A percentile compares a stretch with the other conserved stretches of the same genome.
Conservation (phyloP, 257 asterid genomes). For the Agastache rugosa region DNA sequence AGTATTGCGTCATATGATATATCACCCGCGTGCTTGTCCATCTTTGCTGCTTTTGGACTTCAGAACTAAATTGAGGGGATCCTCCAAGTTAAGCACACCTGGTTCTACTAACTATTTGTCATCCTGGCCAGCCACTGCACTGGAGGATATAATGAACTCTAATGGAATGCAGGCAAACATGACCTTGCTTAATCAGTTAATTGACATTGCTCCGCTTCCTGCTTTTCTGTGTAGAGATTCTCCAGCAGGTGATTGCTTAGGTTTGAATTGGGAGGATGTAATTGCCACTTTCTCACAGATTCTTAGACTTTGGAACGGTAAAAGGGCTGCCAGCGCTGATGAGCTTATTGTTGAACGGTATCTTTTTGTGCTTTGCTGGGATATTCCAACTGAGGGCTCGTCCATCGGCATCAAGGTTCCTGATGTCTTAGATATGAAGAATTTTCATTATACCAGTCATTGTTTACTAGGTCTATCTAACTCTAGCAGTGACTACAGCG, state of each 20-base stretch:
- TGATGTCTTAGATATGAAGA: slow-evolving; percentile 56
- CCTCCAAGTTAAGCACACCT: slow-evolving; percentile 47
- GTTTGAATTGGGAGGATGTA: slow-evolving; percentile 66
- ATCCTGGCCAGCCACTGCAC: slow-evolving; percentile 72
- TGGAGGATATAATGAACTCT: slow-evolving; percentile 56
- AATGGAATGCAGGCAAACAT: slow-evolving; percentile 53
- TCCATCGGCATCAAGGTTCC: slow-evolving; percentile 48
- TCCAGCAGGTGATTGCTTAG: slow-evolving; percentile 52
- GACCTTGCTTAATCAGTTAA: slow-evolving; percentile 69
- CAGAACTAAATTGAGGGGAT: slow-evolving; percentile 80
- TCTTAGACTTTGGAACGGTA: slow-evolving; percentile 75
- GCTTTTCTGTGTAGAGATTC: slow-evolving; percentile 61
- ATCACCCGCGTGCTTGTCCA: slow-evolving; percentile 73
- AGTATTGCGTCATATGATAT: slow-evolving; percentile 88
- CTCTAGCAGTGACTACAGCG: slow-evolving; percentile 40
- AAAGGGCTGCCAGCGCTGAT: slow-evolving; percentile 66
- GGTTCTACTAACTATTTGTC: slow-evolving; percentile 52
- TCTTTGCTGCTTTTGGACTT: slow-evolving; percentile 72
- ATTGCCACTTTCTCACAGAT: slow-evolving; percentile 59
- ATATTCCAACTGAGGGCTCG: slow-evolving; percentile 59
- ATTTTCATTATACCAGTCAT: slow-evolving; percentile 63
- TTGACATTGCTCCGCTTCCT: slow-evolving; percentile 78
- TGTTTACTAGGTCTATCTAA: slow-evolving; percentile 52
- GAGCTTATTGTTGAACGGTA: slow-evolving; percentile 87
- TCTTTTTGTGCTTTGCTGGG: slow-evolving; percentile 94